Evolutionary conservation across 305 asterid genomes (phyloP).

Genomic region (Fraxinus xanthoxyloides): DNA sequence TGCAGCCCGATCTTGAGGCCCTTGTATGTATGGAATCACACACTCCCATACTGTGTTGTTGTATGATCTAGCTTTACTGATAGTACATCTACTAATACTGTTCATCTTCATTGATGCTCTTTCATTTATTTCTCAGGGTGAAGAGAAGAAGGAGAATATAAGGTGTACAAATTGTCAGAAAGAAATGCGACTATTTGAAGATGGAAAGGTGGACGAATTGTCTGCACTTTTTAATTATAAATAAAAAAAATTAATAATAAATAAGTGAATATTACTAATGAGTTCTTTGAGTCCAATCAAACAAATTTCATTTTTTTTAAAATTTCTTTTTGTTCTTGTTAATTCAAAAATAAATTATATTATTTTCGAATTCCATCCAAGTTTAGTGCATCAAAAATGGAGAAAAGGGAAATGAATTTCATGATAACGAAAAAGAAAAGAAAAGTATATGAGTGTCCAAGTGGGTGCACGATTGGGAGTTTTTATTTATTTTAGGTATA

Average conservation of each 20-base stretch:
- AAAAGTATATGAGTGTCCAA: neutral
- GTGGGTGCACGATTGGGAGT: neutral
- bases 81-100: neutral
- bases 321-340: neutral
- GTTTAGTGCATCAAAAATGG: neutral
- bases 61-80: neutral
- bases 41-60: slow-evolving; percentile 75
- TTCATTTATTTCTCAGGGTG: neutral
- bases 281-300: neutral
- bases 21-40: slow-evolving; percentile 70
- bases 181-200: too few relatives aligned
- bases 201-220: neutral
- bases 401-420: neutral
- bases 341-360: neutral
- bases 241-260: too few relatives aligned
- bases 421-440: neutral
- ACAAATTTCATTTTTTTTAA: neutral
- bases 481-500: too few relatives aligned
- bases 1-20: slow-evolving; percentile 66
- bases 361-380: neutral
- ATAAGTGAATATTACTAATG: neutral
- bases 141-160: neutral
- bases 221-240: neutral
- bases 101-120: neutral
- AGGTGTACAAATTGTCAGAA: neutral